A percentile compares a stretch with the other conserved stretches of the same genome.
Evolutionary conservation across 495 filamentous ascomycete genomes (phyloP).

Genomic region (Neohortaea acidophila): DNA sequence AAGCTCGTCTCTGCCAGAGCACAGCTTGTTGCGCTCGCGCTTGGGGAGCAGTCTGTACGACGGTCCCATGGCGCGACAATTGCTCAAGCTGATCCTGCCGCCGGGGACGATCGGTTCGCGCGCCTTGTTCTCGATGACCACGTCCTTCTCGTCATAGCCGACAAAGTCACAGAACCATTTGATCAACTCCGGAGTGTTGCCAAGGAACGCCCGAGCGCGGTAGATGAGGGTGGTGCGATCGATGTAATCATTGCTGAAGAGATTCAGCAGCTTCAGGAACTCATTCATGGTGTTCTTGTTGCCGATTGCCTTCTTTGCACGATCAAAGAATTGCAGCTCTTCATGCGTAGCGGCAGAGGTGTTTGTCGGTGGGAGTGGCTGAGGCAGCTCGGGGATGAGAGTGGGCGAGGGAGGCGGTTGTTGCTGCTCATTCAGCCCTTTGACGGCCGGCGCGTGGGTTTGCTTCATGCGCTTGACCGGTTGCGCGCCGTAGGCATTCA

Average conservation of each 20-base stretch:
- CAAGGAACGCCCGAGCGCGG: slow-evolving; percentile 73
- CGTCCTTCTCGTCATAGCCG: slow-evolving; percentile 50
- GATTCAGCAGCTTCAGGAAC: slow-evolving; percentile 87
- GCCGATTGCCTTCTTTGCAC: slow-evolving; percentile 86
- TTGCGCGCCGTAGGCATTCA: slow-evolving; percentile 2
- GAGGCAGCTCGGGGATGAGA: slow-evolving; percentile 70
- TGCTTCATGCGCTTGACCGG: slow-evolving; percentile 7
- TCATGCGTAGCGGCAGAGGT: slow-evolving; percentile 48
- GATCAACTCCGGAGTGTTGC: slow-evolving; percentile 72
- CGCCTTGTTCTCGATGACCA: slow-evolving; percentile 63
- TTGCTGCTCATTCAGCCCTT: slow-evolving; percentile 40
- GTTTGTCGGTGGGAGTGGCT: slow-evolving; percentile 62
- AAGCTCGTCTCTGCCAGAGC: slow-evolving; percentile 85
- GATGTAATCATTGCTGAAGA: slow-evolving; percentile 83
- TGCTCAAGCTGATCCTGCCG: slow-evolving; percentile 70
- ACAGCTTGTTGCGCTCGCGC: slow-evolving; percentile 67
- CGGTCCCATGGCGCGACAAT: slow-evolving; percentile 82
- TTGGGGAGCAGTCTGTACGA: slow-evolving; percentile 89
- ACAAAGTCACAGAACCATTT: slow-evolving; percentile 73
- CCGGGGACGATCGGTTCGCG: slow-evolving; percentile 38
- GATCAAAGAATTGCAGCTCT: slow-evolving; percentile 85
- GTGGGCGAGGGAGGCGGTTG: slow-evolving; percentile 58
- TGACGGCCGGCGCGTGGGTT: slow-evolving; percentile 39
- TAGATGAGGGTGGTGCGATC: slow-evolving; percentile 63
- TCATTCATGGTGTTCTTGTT: slow-evolving; percentile 87